Evolutionary conservation across 805 yeast genomes (phyloP).

Genomic region (Saccharomycopsis sp.): DNA sequence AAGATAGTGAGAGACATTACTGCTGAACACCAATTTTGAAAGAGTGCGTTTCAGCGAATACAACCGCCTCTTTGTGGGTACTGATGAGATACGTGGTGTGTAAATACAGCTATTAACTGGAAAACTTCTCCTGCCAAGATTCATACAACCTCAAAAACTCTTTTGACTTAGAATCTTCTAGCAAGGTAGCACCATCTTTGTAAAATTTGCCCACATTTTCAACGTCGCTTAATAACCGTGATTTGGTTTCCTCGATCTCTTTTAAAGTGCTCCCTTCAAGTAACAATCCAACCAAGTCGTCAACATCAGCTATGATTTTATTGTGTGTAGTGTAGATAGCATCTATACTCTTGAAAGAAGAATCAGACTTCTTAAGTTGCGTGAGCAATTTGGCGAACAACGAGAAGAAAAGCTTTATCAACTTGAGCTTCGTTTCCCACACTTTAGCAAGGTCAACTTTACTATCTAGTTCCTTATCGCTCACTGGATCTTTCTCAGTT

Average conservation of each 20-base stretch:
- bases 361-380: neutral
- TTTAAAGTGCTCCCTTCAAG: neutral
- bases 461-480: slow-evolving; percentile 30
- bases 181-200: neutral
- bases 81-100: too few relatives aligned
- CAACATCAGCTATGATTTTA: slow-evolving; percentile 4
- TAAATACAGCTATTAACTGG: too few relatives aligned
- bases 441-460: slow-evolving; percentile 35
- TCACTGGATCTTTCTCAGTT: slow-evolving; percentile 22
- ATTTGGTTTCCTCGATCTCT: neutral
- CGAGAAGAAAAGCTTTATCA: slow-evolving; percentile 51
- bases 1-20: too few relatives aligned
- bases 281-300: slow-evolving; percentile 8
- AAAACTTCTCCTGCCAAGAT: neutral
- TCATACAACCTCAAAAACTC: neutral
- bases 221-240: neutral
- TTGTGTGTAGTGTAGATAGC: neutral
- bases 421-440: slow-evolving; percentile 48
- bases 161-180: neutral
- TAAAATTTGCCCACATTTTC: neutral
- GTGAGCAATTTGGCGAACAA: slow-evolving; percentile 52
- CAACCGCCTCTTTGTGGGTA: too few relatives aligned
- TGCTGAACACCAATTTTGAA: too few relatives aligned
- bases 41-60: too few relatives aligned
- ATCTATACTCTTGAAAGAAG: neutral